Conservation (phyloP, 176 grass and related monocot genomes). For the Rhipidocladum racemiflorum region DNA sequence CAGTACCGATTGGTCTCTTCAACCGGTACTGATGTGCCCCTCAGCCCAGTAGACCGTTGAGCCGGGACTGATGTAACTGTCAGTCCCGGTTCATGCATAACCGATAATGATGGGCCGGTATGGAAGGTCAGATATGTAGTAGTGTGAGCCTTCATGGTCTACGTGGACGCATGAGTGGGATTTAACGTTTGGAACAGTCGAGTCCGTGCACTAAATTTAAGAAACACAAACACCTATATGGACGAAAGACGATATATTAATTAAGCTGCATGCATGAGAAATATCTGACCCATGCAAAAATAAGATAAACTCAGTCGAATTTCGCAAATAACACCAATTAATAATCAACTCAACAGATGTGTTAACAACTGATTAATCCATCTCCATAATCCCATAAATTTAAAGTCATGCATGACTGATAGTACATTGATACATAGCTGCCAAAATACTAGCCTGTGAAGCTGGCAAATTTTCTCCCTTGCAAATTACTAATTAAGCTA, state of each 20-base stretch:
- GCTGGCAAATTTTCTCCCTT: conserved; percentile 87
- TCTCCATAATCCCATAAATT: not conserved
- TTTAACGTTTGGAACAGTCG: not conserved
- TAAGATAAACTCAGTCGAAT: not conserved
- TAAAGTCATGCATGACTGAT: conserved; percentile 15
- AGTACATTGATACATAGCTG: conserved; percentile 29
- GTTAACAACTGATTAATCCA: not conserved
- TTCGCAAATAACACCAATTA: not conserved
- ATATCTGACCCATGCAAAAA: not conserved
- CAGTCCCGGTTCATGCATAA: no score
- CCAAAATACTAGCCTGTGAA: conserved; percentile 52
- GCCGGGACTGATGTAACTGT: no score
- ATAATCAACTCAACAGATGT: not conserved
- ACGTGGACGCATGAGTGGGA: not conserved
- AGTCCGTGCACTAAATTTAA: no score
- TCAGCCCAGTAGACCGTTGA: no score
- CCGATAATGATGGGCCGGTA: no score
- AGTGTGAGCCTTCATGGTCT: no score
- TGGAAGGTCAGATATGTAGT: no score
- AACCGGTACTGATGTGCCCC: no score
- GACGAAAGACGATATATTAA: no score
- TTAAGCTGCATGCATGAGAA: not conserved
- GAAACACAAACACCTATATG: no score
- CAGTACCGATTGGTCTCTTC: no score
- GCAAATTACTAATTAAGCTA: conserved; percentile 12